Conservation (phyloP, 768 basidiomycete genomes). For the Symmetrospora coprosmae region DNA sequence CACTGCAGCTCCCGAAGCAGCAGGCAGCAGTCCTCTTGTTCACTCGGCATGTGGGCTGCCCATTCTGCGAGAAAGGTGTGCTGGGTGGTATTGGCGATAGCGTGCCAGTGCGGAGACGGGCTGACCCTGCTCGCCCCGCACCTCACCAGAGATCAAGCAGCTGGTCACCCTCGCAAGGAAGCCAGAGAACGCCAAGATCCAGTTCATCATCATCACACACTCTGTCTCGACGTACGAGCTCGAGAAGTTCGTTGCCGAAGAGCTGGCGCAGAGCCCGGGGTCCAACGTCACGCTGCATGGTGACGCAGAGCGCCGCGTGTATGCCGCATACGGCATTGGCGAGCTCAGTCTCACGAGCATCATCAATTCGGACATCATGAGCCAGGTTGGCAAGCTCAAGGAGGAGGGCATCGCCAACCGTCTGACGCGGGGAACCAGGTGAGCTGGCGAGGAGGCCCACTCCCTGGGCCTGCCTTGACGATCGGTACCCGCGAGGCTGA, state of each 20-base stretch:
- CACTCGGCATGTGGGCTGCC: conserved; percentile 19
- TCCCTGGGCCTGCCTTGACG: no score
- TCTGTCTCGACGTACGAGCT: conserved; percentile 5
- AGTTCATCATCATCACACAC: conserved; percentile 20
- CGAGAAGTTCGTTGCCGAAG: conserved; percentile 3
- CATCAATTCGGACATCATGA: conserved; percentile 7
- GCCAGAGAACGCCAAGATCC: not conserved
- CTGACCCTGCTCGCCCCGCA: not conserved
- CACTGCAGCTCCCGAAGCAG: conserved; percentile 5
- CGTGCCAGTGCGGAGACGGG: no score
- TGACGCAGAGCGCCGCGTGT: conserved; percentile 15
- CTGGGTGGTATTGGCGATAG: no score
- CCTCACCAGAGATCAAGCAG: conserved; percentile 1
- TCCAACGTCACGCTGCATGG: conserved; percentile 1
- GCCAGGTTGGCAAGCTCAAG: conserved; percentile 4
- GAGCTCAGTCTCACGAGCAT: not conserved
- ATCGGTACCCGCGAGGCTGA: no score
- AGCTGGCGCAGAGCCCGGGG: not conserved
- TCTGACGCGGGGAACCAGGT: conserved; percentile 20
- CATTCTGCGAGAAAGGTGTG: conserved; percentile 17
- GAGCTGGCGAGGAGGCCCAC: no score
- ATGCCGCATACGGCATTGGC: conserved; percentile 6
- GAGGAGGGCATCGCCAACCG: conserved; percentile 18
- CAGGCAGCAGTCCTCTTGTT: not conserved
- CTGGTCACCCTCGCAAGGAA: conserved; percentile 5